Conservation (phyloP, 1,284 basidiomycete species). For the Amylostereum chailletii region DNA sequence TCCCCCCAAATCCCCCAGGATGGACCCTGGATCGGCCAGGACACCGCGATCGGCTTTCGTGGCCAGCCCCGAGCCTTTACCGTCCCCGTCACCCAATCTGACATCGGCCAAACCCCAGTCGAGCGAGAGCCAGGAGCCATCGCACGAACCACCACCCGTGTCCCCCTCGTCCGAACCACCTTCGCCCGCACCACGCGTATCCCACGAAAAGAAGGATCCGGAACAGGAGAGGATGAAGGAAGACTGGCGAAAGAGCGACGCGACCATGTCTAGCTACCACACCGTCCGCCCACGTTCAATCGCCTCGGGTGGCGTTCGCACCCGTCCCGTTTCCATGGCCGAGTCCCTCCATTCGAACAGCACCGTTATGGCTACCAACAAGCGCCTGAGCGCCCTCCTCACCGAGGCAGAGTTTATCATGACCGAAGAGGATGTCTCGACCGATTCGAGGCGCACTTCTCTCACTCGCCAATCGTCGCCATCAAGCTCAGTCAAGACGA, state of each 20-base stretch:
- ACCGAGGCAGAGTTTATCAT: conserved; percentile 50
- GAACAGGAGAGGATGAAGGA: conserved; percentile 39
- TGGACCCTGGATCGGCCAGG: background rate
- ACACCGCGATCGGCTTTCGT: too few species aligned
- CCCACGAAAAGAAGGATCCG: conserved; percentile 14
- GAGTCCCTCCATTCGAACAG: conserved; percentile 64
- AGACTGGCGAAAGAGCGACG: conserved; percentile 65
- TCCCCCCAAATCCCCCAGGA: conserved; percentile 4
- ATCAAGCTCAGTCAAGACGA: conserved; percentile 9
- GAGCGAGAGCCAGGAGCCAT: background rate
- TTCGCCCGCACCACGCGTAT: background rate
- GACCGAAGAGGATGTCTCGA: conserved; percentile 23
- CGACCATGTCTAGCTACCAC: conserved; percentile 56
- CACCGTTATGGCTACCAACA: conserved; percentile 55
- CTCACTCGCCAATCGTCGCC: conserved; percentile 16
- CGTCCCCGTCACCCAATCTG: conserved; percentile 16
- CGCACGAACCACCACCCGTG: background rate
- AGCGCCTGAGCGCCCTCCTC: conserved; percentile 58
- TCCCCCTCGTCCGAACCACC: background rate
- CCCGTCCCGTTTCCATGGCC: conserved; percentile 64
- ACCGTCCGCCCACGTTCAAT: conserved; percentile 51
- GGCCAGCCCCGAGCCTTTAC: conserved; percentile 12
- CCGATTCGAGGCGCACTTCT: conserved; percentile 13
- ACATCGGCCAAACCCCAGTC: conserved; percentile 5
- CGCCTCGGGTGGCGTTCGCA: conserved; percentile 29